Percentiles rank a stretch among this genome's conserved stretches.
phyloP scores from a whole-genome alignment of 2,329 filamentous ascomycete genomes.

The Colletotrichum navitas region DNA sequence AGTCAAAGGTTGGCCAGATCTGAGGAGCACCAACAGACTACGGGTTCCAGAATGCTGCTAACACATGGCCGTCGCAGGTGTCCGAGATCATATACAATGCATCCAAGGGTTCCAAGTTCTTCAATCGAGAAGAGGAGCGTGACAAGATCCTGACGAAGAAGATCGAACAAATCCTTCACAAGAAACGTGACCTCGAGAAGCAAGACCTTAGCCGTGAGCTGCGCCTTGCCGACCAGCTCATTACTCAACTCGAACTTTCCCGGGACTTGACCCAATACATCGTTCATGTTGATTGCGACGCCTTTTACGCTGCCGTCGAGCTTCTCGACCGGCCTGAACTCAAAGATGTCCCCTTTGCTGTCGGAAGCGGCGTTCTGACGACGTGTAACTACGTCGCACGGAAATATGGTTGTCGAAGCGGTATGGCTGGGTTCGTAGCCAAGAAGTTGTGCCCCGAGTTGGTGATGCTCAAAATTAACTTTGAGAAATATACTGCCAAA shows the following conservation, averaged over 20 bases:
- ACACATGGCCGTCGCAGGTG: conserved; percentile 65
- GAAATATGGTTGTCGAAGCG: conserved; percentile 90
- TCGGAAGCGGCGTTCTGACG: conserved; percentile 77
- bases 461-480: conserved; percentile 85
- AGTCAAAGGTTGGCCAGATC: conserved; percentile 72
- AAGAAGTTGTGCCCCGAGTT: conserved; percentile 92
- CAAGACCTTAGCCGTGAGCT: conserved; percentile 80
- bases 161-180: conserved; percentile 82
- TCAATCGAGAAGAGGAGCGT: conserved; percentile 87
- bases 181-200: conserved; percentile 80
- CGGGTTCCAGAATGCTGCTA: neutral
- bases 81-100: conserved; percentile 98
- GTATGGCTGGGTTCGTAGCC: conserved; percentile 96
- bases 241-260: conserved; percentile 81
- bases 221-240: conserved; percentile 82
- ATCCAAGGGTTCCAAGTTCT: conserved; percentile 96
- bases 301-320: conserved; percentile 96
- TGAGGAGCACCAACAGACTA: neutral
- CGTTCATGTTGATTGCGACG: conserved; percentile 96
- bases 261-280: conserved; percentile 87
- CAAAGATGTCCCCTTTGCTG: conserved; percentile 88
- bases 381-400: conserved; percentile 90
- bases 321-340: conserved; percentile 86
- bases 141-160: conserved; percentile 88
- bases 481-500: conserved; percentile 91